Percentiles rank a stretch among this genome's conserved stretches.
Conservation (phyloP, 257 asterid species). For the Solanum corneliomulleri region DNA sequence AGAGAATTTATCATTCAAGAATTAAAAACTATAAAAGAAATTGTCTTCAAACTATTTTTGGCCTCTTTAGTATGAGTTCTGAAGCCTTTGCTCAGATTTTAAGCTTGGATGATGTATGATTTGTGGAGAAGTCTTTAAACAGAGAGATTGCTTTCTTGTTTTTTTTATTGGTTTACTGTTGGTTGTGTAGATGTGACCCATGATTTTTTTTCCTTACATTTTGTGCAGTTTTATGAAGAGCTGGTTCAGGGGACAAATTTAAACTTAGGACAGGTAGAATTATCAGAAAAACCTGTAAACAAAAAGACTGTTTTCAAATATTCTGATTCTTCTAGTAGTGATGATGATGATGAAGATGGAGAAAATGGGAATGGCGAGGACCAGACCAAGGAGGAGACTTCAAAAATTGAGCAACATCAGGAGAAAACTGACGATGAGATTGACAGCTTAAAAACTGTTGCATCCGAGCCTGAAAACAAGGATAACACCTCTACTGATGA, state of each 20-base stretch:
- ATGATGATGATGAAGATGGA: conserved; percentile 24
- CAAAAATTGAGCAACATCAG: not conserved
- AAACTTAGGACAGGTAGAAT: conserved; percentile 18
- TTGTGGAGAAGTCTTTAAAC: not conserved
- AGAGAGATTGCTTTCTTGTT: not conserved
- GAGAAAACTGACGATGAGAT: conserved; percentile 4
- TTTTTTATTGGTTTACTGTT: not conserved
- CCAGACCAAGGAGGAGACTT: conserved; percentile 5
- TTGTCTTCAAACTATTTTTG: not conserved
- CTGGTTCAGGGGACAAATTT: conserved; percentile 48
- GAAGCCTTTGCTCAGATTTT: not conserved
- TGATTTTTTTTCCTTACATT: not conserved
- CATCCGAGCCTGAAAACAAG: conserved; percentile 18
- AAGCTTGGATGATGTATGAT: not conserved
- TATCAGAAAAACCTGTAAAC: conserved; percentile 41
- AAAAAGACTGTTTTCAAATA: conserved; percentile 57
- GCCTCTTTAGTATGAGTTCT: not conserved
- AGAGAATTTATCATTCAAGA: not conserved
- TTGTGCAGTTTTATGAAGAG: conserved; percentile 70
- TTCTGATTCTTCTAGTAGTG: conserved; percentile 59
- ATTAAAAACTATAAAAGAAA: not conserved
- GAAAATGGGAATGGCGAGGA: conserved; percentile 10
- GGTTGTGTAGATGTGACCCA: not conserved
- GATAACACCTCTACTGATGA: conserved; percentile 16
- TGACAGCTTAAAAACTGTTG: not conserved